Conservation (phyloP, 2,329 filamentous ascomycete species). For the Alternaria sp. region DNA sequence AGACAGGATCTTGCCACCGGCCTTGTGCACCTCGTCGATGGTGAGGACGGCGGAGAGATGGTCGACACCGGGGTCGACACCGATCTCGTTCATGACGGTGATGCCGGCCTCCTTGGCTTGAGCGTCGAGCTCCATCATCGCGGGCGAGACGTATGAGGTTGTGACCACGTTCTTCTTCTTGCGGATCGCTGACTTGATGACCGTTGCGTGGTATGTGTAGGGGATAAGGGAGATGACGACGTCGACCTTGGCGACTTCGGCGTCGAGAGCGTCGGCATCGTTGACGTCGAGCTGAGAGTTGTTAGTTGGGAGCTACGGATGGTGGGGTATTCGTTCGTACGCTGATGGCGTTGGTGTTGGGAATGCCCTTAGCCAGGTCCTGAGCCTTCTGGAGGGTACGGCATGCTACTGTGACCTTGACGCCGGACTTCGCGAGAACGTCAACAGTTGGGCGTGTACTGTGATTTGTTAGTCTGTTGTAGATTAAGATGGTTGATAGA, state of each 20-base stretch:
- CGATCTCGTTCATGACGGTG: conserved; percentile 89
- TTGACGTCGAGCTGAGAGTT: conserved; percentile 75
- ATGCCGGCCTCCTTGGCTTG: conserved; percentile 88
- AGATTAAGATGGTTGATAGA: not conserved
- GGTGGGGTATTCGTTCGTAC: conserved; percentile 17
- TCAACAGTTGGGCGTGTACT: conserved; percentile 64
- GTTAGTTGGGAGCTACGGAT: conserved; percentile 14
- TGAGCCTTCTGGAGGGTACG: conserved; percentile 78
- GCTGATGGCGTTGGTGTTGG: conserved; percentile 73
- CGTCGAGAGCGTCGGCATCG: conserved; percentile 77
- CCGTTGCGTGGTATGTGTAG: conserved; percentile 69
- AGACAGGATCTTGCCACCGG: conserved; percentile 80
- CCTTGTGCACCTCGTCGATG: conserved; percentile 85
- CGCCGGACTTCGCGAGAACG: conserved; percentile 62
- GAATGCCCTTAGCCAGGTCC: conserved; percentile 72
- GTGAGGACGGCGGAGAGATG: conserved; percentile 84
- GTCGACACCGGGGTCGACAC: conserved; percentile 72
- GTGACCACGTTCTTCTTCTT: conserved; percentile 97
- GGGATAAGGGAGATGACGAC: conserved; percentile 79
- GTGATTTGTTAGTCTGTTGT: conserved; percentile 15
- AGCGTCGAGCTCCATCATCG: conserved; percentile 87
- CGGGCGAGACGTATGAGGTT: conserved; percentile 89
- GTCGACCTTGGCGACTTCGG: conserved; percentile 79
- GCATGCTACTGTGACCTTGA: conserved; percentile 72
- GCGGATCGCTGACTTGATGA: conserved; percentile 92